phyloP scores from a whole-genome alignment of 768 basidiomycete genomes.

The Phlebiopsis gigantea region DNA sequence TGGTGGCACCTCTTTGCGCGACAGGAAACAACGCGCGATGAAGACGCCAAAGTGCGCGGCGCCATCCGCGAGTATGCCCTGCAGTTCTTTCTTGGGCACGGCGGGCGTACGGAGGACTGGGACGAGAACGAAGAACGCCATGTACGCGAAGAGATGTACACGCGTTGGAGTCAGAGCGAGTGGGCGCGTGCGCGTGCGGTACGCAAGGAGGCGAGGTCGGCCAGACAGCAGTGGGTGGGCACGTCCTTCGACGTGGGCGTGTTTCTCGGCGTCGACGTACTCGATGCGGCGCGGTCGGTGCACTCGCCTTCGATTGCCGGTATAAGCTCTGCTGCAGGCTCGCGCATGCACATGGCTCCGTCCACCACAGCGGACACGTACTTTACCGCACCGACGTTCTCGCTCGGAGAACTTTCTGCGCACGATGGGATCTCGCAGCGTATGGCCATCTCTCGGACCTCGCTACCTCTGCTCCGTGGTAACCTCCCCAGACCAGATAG shows the following conservation, averaged over 20 bases:
- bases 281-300: slow-evolving; percentile 30
- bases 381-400: slow-evolving; percentile 21
- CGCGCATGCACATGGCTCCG: slow-evolving; percentile 5
- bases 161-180: slow-evolving; percentile 60
- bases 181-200: slow-evolving; percentile 44
- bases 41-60: slow-evolving; percentile 36
- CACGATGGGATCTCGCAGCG: neutral
- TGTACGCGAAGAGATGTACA: slow-evolving; percentile 51
- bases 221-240: slow-evolving; percentile 53
- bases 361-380: slow-evolving; percentile 23
- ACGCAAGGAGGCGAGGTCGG: slow-evolving; percentile 27
- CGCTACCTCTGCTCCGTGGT: neutral
- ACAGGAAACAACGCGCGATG: slow-evolving; percentile 25
- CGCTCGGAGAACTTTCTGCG: slow-evolving; percentile 1
- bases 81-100: slow-evolving; percentile 56
- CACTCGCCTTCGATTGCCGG: neutral
- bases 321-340: neutral
- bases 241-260: slow-evolving; percentile 73
- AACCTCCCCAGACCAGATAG: slow-evolving; percentile 3
- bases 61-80: slow-evolving; percentile 58
- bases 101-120: slow-evolving; percentile 67
- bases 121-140: slow-evolving; percentile 45
- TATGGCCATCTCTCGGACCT: neutral
- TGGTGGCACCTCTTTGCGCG: slow-evolving; percentile 12
- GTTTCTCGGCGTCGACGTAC: slow-evolving; percentile 65